phyloP scores from a whole-genome alignment of 192 early-diverging fungal genomes.

The Podila epicladia region DNA sequence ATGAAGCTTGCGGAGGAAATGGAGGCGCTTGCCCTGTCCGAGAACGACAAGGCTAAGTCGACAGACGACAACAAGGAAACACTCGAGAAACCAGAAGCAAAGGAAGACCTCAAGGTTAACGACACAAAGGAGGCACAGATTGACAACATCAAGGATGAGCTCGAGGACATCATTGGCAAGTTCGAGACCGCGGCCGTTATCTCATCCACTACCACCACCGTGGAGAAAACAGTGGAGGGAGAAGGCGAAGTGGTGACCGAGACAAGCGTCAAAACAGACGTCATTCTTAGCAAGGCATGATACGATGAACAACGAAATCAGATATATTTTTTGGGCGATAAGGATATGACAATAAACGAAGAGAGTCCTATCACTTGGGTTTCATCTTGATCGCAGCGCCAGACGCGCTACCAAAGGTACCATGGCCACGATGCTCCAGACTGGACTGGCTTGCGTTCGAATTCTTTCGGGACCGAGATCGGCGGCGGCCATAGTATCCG shows the following conservation, averaged over 20 bases:
- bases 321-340: not conserved
- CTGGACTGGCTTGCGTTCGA: not conserved
- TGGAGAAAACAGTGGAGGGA: not conserved
- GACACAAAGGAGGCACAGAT: conserved; percentile 14
- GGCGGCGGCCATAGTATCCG: not conserved
- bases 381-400: not conserved
- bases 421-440: not conserved
- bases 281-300: not conserved
- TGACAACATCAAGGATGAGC: not conserved
- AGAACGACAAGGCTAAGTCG: not conserved
- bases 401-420: not conserved
- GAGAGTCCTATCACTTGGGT: not conserved
- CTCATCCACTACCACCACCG: not conserved
- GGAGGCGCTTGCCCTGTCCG: conserved; percentile 23
- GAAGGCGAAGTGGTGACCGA: not conserved
- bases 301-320: not conserved
- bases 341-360: not conserved
- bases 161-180: not conserved
- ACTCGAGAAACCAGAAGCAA: not conserved
- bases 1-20: conserved; percentile 36
- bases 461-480: not conserved
- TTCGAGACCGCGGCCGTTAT: not conserved
- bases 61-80: conserved; percentile 12
- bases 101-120: conserved; percentile 11
- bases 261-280: not conserved